Base-by-base conservation (phyloP, 2,329 filamentous ascomycete species). In the Cladosporium phlei region DNA sequence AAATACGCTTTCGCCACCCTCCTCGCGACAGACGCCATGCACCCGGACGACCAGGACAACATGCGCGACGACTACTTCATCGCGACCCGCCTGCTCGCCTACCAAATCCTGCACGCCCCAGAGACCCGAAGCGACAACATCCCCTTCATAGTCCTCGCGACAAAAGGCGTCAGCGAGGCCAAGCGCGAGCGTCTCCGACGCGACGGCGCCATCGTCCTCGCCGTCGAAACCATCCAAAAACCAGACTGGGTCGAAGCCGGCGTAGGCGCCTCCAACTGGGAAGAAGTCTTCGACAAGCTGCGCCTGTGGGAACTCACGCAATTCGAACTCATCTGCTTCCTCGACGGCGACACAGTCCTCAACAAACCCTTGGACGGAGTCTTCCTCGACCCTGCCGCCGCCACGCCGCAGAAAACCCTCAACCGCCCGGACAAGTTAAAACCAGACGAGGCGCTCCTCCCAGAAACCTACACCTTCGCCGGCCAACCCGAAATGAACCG, bases 281-380 rank as follows among this genome's bases (percentile, higher is more conserved):
- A 56, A 35, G 59, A 67, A 22, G 57, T 68, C 19, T 57, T 69
- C 57, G 60, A 63, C 12, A 70, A 70, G 53, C 54, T 70, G 20
- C 63, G 64, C 19, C 56, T 67, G 2, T 69, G 60, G 59, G 55
- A 68, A 50, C 57, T 69, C 46, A 64, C 57, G 2, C 57, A 67
- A 32, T 69, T 66, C 52, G 62, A 64, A 21, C 53, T 53, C 11
- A 60, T 69, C 30, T 53, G 58, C 21, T 61, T 67, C 55, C 50
- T 68, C 4, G 66, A 68, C 44, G 59, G 56, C 30, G 66, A 67
- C 43, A 63, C 53, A 2, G 49, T 66, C 21, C 54, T 67, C 6
- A 55, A 50, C 14, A 27, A 47, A 7, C 51, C 58, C 3, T 43
- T 66, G 2, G 62, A 66, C 46, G 59, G 50, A 28, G 50, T 67